Conservation (phyloP, 106 monocot genomes). For the Dendrobium catenatum region DNA sequence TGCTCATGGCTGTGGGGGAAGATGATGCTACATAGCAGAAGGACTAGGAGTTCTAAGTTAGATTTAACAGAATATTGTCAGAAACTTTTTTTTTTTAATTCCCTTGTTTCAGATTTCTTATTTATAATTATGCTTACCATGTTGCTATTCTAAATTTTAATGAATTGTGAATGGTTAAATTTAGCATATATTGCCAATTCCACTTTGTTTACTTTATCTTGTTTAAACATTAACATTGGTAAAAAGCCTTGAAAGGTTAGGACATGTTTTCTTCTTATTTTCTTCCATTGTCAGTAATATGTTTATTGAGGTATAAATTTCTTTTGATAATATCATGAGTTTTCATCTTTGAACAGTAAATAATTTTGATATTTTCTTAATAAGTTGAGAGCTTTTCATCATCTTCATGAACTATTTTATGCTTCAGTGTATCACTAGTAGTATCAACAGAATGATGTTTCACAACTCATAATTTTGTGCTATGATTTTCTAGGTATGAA, state of each 20-base stretch:
- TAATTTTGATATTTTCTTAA: background rate
- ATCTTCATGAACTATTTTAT: background rate
- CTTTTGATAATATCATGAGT: background rate
- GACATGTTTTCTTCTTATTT: background rate
- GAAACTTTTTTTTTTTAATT: background rate
- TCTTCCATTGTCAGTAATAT: background rate
- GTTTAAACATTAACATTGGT: background rate
- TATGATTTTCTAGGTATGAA: conserved; percentile 36
- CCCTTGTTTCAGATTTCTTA: background rate
- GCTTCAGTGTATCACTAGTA: background rate
- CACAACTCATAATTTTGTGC: background rate
- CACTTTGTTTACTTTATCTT: background rate
- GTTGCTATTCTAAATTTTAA: background rate
- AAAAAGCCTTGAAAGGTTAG: background rate
- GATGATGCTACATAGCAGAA: no score
- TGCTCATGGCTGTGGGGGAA: no score
- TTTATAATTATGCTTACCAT: background rate
- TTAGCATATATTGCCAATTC: background rate
- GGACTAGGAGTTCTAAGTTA: background rate
- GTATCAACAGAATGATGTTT: background rate
- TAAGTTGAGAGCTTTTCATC: background rate
- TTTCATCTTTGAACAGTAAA: background rate
- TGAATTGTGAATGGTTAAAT: background rate
- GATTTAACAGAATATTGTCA: background rate
- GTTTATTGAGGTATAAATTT: background rate